Evolutionary conservation across 192 early-diverging fungal species (phyloP).

Genomic region (Coemansia sp.): DNA sequence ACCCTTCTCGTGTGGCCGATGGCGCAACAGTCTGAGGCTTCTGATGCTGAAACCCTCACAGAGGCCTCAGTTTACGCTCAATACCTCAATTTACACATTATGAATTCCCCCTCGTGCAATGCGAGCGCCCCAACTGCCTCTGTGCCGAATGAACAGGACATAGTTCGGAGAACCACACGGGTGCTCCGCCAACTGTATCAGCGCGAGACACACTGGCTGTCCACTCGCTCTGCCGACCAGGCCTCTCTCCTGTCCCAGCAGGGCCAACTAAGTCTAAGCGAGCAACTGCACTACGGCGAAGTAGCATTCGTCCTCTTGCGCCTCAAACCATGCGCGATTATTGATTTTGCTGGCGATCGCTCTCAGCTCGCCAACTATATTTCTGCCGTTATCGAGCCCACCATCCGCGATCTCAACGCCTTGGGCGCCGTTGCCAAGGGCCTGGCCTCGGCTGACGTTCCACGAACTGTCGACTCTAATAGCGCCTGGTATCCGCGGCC

Average conservation of each 20-base stretch:
- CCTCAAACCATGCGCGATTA: constrained; percentile 43
- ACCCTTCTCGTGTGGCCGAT: too few relatives aligned
- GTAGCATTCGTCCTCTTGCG: constrained; percentile 36
- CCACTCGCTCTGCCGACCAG: constrained; percentile 22
- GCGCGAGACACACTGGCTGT: constrained; percentile 40
- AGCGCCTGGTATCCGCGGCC: constrained; percentile 25
- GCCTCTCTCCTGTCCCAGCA: constrained; percentile 27
- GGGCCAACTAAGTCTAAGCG: constrained; percentile 26
- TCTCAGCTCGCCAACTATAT: constrained; percentile 29
- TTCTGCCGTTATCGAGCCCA: constrained; percentile 17
- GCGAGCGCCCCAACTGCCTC: not conserved
- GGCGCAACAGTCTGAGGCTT: too few relatives aligned
- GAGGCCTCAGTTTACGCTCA: too few relatives aligned
- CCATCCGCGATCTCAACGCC: constrained; percentile 35
- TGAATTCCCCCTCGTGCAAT: not conserved
- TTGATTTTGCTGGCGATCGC: constrained; percentile 40
- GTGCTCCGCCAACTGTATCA: constrained; percentile 38
- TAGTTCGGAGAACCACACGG: constrained; percentile 34
- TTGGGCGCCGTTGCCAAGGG: constrained; percentile 12
- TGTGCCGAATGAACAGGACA: constrained; percentile 13
- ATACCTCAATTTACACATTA: too few relatives aligned
- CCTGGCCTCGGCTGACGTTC: not conserved
- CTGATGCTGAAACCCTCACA: too few relatives aligned
- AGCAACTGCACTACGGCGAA: constrained; percentile 49
- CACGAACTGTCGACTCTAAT: not conserved